Evolutionary conservation across 768 basidiomycete species (phyloP).

Genomic region (Jaapia argillacea): DNA sequence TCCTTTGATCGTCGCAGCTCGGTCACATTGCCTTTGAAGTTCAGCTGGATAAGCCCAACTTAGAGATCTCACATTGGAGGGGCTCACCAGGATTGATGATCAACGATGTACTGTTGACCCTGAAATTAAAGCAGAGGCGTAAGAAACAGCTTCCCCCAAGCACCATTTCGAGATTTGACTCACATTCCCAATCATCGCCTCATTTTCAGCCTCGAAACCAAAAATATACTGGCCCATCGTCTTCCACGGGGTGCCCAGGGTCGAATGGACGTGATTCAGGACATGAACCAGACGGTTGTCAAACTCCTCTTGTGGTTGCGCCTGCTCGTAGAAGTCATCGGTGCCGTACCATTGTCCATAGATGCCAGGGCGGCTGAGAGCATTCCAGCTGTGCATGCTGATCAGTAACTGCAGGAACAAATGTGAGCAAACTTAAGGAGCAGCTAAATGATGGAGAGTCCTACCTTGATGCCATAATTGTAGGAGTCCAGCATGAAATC

Average conservation of each 20-base stretch:
- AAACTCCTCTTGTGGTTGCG: slow-evolving; percentile 17
- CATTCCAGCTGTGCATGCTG: slow-evolving; percentile 21
- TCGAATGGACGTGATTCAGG: slow-evolving; percentile 26
- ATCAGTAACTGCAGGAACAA: slow-evolving; percentile 9
- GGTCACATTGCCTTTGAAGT: no score
- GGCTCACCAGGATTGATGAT: no score
- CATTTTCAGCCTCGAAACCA: no score
- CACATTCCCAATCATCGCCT: no score
- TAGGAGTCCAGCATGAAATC: slow-evolving; percentile 29
- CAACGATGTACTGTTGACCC: no score
- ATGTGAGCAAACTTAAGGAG: neutral
- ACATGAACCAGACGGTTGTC: slow-evolving; percentile 27
- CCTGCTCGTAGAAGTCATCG: slow-evolving; percentile 24
- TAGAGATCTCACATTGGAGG: no score
- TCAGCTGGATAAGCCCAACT: no score
- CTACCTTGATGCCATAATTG: slow-evolving; percentile 20
- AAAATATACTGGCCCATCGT: no score
- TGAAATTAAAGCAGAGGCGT: no score
- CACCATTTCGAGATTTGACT: no score
- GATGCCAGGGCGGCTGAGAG: slow-evolving; percentile 21
- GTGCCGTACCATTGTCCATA: slow-evolving; percentile 23
- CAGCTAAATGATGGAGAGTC: neutral
- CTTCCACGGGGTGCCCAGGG: slow-evolving; percentile 27
- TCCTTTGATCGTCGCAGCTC: no score
- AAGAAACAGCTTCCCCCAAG: no score